These are phyloP conservation scores for Schwanniomyces sp. DNA, from an alignment of 805 yeast species.

Conservation along the genomic window DNA sequence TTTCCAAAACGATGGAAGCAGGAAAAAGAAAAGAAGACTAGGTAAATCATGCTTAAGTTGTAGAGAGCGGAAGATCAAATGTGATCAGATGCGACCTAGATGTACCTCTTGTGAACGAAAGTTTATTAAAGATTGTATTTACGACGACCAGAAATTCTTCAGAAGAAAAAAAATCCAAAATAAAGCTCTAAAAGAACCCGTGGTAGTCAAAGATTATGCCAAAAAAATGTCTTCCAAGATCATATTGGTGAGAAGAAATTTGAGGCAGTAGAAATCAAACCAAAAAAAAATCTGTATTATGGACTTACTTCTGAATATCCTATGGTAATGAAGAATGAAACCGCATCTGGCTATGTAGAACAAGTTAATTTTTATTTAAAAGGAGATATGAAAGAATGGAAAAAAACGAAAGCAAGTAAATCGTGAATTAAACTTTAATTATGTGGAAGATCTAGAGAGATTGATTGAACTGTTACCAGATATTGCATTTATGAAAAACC, in stretches of 20 bases:
- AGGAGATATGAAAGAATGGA: neutral
- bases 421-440: neutral
- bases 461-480: neutral
- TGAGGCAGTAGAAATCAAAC: neutral
- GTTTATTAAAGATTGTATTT: neutral
- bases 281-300: neutral
- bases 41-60: neutral
- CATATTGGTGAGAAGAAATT: no score
- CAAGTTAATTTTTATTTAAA: neutral
- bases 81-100: slow-evolving; percentile 1
- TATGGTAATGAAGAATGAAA: neutral
- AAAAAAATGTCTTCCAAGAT: no score
- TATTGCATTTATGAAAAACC: neutral
- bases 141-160: neutral
- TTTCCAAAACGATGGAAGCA: neutral
- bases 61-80: neutral
- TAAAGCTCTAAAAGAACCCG: no score
- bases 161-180: no score
- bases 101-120: neutral
- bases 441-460: neutral
- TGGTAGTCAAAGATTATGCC: no score
- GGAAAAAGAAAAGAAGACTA: neutral
- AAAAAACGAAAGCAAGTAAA: neutral
- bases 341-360: neutral
- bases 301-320: neutral